phyloP scores from a whole-genome alignment of 2,329 filamentous ascomycete genomes.

The Calonectria naviculata region DNA sequence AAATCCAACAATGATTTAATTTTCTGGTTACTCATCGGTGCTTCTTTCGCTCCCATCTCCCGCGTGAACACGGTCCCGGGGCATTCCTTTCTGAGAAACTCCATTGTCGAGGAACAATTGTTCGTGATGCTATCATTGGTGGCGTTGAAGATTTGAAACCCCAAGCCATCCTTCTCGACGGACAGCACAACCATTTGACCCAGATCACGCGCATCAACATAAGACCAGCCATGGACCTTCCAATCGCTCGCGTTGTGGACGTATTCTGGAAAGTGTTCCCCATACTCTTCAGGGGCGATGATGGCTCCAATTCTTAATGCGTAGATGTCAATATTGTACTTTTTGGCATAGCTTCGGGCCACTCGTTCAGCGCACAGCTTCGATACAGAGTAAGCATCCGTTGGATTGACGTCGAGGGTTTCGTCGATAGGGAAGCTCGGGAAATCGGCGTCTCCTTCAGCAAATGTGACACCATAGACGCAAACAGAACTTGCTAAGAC shows the following conservation, averaged over 20 bases:
- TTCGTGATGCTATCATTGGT: slow-evolving; percentile 72
- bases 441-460: slow-evolving; percentile 67
- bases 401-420: slow-evolving; percentile 67
- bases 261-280: slow-evolving; percentile 61
- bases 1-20: slow-evolving; percentile 69
- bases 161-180: slow-evolving; percentile 64
- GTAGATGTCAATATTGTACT: slow-evolving; percentile 70
- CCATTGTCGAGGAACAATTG: slow-evolving; percentile 50
- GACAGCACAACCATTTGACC: slow-evolving; percentile 69
- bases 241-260: slow-evolving; percentile 61
- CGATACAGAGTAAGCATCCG: slow-evolving; percentile 70
- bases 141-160: slow-evolving; percentile 73
- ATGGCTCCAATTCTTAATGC: slow-evolving; percentile 70
- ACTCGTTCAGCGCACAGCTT: slow-evolving; percentile 70
- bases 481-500: slow-evolving; percentile 70
- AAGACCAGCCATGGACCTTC: slow-evolving; percentile 70
- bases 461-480: slow-evolving; percentile 71
- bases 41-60: slow-evolving; percentile 68
- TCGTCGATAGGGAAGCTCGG: slow-evolving; percentile 69
- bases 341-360: slow-evolving; percentile 65
- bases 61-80: slow-evolving; percentile 63
- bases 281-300: slow-evolving; percentile 71
- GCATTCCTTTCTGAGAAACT: slow-evolving; percentile 61
- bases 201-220: slow-evolving; percentile 71
- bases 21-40: slow-evolving; percentile 70